Evolutionary conservation across 2,329 filamentous ascomycete genomes (phyloP).

Genomic region (Chaetomium sp.): DNA sequence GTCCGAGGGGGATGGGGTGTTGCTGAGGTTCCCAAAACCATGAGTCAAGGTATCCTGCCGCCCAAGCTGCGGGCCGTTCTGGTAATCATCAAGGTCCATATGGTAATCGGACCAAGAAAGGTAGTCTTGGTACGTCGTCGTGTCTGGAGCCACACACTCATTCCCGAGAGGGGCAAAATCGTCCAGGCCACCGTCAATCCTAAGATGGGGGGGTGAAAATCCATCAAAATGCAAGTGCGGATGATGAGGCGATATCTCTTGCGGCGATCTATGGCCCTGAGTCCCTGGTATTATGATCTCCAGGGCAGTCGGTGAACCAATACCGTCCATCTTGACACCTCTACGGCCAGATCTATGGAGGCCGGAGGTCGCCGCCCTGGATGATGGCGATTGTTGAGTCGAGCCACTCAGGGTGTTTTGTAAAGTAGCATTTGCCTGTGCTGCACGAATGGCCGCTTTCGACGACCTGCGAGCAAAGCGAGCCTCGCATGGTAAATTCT

Average conservation of each 20-base stretch:
- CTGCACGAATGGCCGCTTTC: slow-evolving; percentile 40
- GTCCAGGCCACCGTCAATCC: slow-evolving; percentile 33
- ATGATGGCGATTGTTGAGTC: slow-evolving; percentile 21
- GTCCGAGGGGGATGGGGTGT: slow-evolving; percentile 38
- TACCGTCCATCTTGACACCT: slow-evolving; percentile 23
- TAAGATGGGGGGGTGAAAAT: slow-evolving; percentile 33
- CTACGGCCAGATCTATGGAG: slow-evolving; percentile 34
- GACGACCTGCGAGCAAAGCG: slow-evolving; percentile 46
- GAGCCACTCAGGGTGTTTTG: slow-evolving; percentile 24
- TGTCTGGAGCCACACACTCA: slow-evolving; percentile 32
- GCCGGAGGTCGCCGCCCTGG: slow-evolving; percentile 28
- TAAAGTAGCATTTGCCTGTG: slow-evolving; percentile 34
- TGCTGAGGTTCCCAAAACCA: slow-evolving; percentile 35
- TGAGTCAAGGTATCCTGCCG: slow-evolving; percentile 32
- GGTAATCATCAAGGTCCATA: slow-evolving; percentile 39
- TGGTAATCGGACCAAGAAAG: slow-evolving; percentile 39
- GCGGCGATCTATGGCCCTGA: slow-evolving; percentile 20
- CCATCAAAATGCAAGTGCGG: slow-evolving; percentile 30
- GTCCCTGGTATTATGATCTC: slow-evolving; percentile 29
- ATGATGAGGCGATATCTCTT: slow-evolving; percentile 29
- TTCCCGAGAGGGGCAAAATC: slow-evolving; percentile 36
- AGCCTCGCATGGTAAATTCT: slow-evolving; percentile 41
- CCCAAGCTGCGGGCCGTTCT: slow-evolving; percentile 28
- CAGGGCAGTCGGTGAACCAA: slow-evolving; percentile 24
- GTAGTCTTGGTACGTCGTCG: slow-evolving; percentile 37